phyloP scores from a whole-genome alignment of 192 early-diverging fungal genomes.

The Coemansia sp. region DNA sequence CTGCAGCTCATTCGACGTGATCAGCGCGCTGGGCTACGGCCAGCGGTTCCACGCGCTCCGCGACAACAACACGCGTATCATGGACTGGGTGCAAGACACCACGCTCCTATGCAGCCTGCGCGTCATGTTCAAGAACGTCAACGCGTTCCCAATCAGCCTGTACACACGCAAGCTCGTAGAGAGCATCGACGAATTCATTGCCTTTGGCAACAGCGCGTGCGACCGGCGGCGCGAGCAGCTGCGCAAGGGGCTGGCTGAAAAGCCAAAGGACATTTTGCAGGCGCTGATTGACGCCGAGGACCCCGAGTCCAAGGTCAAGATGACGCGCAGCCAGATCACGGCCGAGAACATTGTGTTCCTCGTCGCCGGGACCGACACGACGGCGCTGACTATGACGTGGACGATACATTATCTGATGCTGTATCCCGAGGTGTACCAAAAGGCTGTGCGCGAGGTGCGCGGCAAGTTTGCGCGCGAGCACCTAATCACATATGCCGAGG shows the following conservation, averaged over 20 bases:
- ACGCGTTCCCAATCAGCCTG: constrained; percentile 11
- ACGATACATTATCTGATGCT: constrained; percentile 32
- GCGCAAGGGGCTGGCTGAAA: constrained; percentile 3
- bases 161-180: constrained; percentile 5
- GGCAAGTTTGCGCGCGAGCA: constrained; percentile 22
- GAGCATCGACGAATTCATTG: constrained; percentile 22
- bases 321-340: constrained; percentile 30
- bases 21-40: constrained; percentile 35
- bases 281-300: constrained; percentile 40
- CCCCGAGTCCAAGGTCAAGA: constrained; percentile 27
- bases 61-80: constrained; percentile 15
- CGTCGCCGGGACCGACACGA: constrained; percentile 46
- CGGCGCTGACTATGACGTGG: constrained; percentile 33
- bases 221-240: constrained; percentile 9
- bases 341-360: constrained; percentile 28
- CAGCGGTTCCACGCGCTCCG: constrained; percentile 30
- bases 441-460: constrained; percentile 30
- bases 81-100: constrained; percentile 22
- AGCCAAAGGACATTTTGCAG: constrained; percentile 48
- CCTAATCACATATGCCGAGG: constrained; percentile 28
- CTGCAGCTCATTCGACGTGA: constrained; percentile 28
- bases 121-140: not conserved
- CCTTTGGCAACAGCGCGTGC: constrained; percentile 8
- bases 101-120: constrained; percentile 6
- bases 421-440: constrained; percentile 18